Evolutionary conservation across 441 rosid species (phyloP).

Genomic region (Geranium incanum): DNA sequence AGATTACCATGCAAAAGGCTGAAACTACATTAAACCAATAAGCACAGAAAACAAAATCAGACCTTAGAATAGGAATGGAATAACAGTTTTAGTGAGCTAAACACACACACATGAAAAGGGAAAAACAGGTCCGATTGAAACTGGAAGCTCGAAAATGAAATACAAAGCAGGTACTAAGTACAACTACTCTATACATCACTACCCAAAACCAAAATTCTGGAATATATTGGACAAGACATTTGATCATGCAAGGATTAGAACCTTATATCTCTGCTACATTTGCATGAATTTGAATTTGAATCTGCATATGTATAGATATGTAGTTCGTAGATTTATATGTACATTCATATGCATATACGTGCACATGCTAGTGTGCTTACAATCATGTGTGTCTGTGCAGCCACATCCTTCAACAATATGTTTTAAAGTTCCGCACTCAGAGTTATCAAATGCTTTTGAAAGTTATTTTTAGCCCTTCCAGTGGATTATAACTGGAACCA

Average conservation of each 20-base stretch:
- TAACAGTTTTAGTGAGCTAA: background rate
- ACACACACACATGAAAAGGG: background rate
- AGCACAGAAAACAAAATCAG: background rate
- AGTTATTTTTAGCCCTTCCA: background rate
- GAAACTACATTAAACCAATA: background rate
- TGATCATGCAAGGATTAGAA: background rate
- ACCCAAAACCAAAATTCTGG: background rate
- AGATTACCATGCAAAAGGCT: background rate
- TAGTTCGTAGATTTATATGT: background rate
- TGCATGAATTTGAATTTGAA: background rate
- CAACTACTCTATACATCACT: background rate
- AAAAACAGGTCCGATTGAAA: background rate
- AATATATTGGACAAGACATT: background rate
- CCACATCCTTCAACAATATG: background rate
- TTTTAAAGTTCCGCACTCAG: background rate
- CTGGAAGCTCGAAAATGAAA: background rate
- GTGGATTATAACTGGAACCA: background rate
- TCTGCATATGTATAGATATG: background rate
- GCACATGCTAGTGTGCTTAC: background rate
- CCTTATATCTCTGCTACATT: background rate
- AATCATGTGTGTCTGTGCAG: background rate
- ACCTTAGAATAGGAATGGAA: slow-evolving; percentile 7
- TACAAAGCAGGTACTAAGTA: background rate
- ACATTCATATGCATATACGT: background rate
- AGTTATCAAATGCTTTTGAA: background rate